Base-by-base conservation (phyloP, 2,329 filamentous ascomycete genomes). In the Monilinia fructigena region DNA sequence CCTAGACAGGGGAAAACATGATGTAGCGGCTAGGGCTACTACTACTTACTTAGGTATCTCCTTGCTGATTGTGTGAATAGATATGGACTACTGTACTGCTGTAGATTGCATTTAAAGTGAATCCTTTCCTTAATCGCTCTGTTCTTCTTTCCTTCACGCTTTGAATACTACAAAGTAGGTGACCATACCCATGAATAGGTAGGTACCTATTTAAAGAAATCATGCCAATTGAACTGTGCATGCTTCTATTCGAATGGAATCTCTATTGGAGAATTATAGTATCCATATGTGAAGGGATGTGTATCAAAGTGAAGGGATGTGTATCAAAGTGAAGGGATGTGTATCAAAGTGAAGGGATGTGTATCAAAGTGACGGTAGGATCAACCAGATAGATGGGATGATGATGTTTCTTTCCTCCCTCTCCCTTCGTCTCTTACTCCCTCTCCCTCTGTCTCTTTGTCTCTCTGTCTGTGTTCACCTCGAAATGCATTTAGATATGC, bases 101-200 rank as follows among this genome's bases (percentile, higher is more conserved):
- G 31, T 7, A 48, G 31, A 31, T 28, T 45, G 47, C 38, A 23
- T 47, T 28, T 28, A 14, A 28, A 14, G 55, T 58, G 55, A 60
- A 60, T 60, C 45, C 58, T 60, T 60, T 60, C 58, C 56, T 50
- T 18, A 18, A 60, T 45, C 45, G 45, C 45, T 35, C 23, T 28
- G 26, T 23, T 31, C 10, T 35, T 23, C 26, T 23, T 59, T 28
- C 42, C 35, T 48, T n/a, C 20, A 8, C 20, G 31, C 31, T 35
- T 35, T 35, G 31, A 35, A 35, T 35, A 35, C 31, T 35, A 35
- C 31, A 35, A 35, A 35, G 31, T 35, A 35, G 31, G 31, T 8
- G 31, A 7, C 31, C 31, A 35, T 31, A 28, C 20, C 26, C 10
- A 26, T 42, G 7, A 20, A 35, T 6, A 48, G 23, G 12, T 42